These are phyloP conservation scores for Leishmania turanica DNA, from an alignment of 208 protist genomes.

Conservation along the genomic window DNA sequence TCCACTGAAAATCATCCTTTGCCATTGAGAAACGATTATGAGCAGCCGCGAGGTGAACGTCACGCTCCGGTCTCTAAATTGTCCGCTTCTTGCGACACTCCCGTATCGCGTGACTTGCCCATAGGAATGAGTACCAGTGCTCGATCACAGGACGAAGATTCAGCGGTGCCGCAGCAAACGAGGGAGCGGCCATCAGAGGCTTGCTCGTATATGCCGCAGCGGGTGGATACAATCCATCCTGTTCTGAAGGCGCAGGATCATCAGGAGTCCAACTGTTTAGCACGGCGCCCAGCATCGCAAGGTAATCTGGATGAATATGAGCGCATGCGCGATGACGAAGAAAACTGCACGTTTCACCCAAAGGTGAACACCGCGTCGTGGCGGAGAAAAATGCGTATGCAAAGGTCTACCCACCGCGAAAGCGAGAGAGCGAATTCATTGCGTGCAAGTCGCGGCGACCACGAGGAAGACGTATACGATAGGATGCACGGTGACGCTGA, in stretches of 20 bases:
- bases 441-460: slow-evolving; percentile 13
- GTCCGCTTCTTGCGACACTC: background rate
- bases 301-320: slow-evolving; percentile 6
- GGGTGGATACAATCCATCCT: slow-evolving; percentile 1
- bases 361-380: slow-evolving; percentile 22
- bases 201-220: background rate
- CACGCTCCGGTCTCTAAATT: slow-evolving; percentile 10
- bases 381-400: background rate
- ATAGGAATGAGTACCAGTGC: slow-evolving; percentile 6
- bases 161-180: background rate
- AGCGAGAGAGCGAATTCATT: slow-evolving; percentile 4
- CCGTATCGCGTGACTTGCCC: slow-evolving; percentile 2
- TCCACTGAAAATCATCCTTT: background rate
- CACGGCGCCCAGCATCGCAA: background rate
- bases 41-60: slow-evolving; percentile 20
- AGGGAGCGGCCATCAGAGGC: background rate
- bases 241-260: background rate
- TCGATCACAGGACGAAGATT: background rate
- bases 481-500: slow-evolving; percentile 28
- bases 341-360: slow-evolving; percentile 53
- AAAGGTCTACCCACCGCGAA: background rate
- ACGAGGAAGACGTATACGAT: slow-evolving; percentile 12
- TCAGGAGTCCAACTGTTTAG: background rate
- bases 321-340: slow-evolving; percentile 25
- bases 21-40: slow-evolving; percentile 3